phyloP scores from a whole-genome alignment of 352 stramenopile genomes.

The Phytophthora syringae region DNA sequence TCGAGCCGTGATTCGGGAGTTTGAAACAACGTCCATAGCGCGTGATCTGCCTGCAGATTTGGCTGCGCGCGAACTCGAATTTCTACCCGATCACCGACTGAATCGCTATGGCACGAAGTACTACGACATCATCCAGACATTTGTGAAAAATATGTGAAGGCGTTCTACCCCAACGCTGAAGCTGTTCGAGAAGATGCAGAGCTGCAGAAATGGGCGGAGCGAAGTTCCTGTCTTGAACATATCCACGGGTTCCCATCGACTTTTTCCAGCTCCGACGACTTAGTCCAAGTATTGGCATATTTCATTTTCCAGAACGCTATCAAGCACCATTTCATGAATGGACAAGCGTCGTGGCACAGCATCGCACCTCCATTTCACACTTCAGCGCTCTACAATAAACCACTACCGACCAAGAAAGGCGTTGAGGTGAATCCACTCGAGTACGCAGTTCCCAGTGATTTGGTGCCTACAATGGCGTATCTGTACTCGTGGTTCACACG shows the following conservation, averaged over 20 bases:
- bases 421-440: constrained; percentile 39
- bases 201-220: constrained; percentile 50
- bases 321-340: constrained; percentile 60
- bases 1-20: constrained; percentile 35
- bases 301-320: constrained; percentile 48
- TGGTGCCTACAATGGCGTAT: constrained; percentile 29
- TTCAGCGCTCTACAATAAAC: constrained; percentile 40
- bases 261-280: constrained; percentile 19
- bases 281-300: constrained; percentile 40
- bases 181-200: constrained; percentile 38
- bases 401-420: constrained; percentile 36
- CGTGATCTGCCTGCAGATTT: constrained; percentile 35
- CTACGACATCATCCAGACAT: constrained; percentile 42
- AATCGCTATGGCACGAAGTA: constrained; percentile 33
- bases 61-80: constrained; percentile 24
- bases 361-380: constrained; percentile 34
- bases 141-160: constrained; percentile 46
- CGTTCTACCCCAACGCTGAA: constrained; percentile 41
- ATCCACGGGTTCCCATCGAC: constrained; percentile 41
- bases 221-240: constrained; percentile 30
- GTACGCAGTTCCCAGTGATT: constrained; percentile 48
- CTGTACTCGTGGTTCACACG: constrained; percentile 38
- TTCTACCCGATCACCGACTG: constrained; percentile 32
- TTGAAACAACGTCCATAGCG: constrained; percentile 27
- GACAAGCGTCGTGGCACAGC: constrained; percentile 45